phyloP scores from a whole-genome alignment of 139 green algal genomes.

The Micromonas commoda region DNA sequence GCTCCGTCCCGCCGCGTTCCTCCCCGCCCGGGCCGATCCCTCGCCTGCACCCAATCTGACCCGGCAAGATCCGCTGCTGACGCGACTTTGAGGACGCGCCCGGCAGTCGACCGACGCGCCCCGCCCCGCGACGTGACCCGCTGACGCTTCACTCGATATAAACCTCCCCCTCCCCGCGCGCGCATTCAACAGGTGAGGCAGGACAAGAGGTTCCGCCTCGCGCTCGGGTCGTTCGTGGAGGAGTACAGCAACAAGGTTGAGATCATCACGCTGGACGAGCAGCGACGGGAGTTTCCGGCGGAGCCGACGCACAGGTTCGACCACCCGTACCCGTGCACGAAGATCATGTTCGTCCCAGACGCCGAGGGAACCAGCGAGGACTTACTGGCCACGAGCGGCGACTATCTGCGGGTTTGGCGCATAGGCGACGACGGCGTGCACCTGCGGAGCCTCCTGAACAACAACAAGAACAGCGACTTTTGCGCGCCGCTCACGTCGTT shows the following conservation, averaged over 20 bases:
- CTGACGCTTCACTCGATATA: no score
- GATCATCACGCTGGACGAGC: slow-evolving; percentile 59
- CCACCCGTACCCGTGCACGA: slow-evolving; percentile 91
- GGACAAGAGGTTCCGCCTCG: slow-evolving; percentile 84
- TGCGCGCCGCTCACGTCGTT: slow-evolving; percentile 91
- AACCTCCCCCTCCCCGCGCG: no score
- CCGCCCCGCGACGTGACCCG: no score
- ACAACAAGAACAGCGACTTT: slow-evolving; percentile 72
- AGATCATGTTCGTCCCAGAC: slow-evolving; percentile 85
- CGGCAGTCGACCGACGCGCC: no score
- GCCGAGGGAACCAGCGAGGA: slow-evolving; percentile 58
- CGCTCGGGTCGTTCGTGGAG: slow-evolving; percentile 84
- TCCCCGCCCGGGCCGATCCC: no score
- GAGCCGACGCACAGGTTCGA: slow-evolving; percentile 60
- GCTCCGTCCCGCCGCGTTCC: no score
- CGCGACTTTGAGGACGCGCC: no score
- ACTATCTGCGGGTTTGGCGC: slow-evolving; percentile 87
- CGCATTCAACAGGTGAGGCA: slow-evolving; percentile 41
- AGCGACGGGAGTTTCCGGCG: slow-evolving; percentile 54
- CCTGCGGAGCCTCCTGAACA: slow-evolving; percentile 75
- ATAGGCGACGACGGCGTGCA: slow-evolving; percentile 61
- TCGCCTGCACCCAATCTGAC: no score
- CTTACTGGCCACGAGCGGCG: slow-evolving; percentile 82
- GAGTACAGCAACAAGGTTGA: slow-evolving; percentile 75
- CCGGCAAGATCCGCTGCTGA: no score